Base-by-base conservation (phyloP, 192 early-diverging fungal genomes). In the Linnemannia exigua region DNA sequence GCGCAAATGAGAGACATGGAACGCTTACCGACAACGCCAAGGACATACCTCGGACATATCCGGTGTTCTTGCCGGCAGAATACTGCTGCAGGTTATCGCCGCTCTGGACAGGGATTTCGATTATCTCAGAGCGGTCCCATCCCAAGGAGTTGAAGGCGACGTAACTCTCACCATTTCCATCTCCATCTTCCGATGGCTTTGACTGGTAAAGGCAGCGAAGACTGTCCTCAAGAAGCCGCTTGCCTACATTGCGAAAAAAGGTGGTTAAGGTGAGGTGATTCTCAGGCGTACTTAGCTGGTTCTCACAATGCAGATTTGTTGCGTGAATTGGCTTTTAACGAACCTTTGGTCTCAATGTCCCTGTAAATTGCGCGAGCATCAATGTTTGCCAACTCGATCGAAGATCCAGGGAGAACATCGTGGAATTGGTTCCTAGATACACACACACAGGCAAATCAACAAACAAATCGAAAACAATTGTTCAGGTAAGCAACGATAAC, bases 351-450 rank as follows among this genome's bases (percentile, higher is more conserved):
- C 28, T 85, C 83, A 22, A 85, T 87, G 61, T 89, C 50, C 83
- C 67, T 68, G 67, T 78, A 82, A 15, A 95, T 91, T 74, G 84
- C 82, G 38, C 91, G 89, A 19, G 95, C 97, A 88, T 99, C 99
- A 25, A 92, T 88, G 84, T 98, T 98, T 33, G 98, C 99, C 87
- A 96, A 87, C 46, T 93, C 96, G 79, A 99, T 99, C 20, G 94
- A 90, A 5, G 95, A 95, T 0, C 99, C 99, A 0, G 99, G 97
- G 58, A 99, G 89, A 5, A 99, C 96, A 88, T 99, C 98, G 79
- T 99, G 99, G 84, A 99, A 99, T 92, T 99, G 99, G 81, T 96
- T 97, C 38, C 88, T 89, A 69, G 15, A 61, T 44, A 9, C 67
- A 51, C 20, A 31, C n/a, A n/a, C n/a, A n/a, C n/a, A n/a, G n/a